Evolutionary conservation across 352 stramenopile genomes (phyloP).

Genomic region (Globisporangium nagaii): DNA sequence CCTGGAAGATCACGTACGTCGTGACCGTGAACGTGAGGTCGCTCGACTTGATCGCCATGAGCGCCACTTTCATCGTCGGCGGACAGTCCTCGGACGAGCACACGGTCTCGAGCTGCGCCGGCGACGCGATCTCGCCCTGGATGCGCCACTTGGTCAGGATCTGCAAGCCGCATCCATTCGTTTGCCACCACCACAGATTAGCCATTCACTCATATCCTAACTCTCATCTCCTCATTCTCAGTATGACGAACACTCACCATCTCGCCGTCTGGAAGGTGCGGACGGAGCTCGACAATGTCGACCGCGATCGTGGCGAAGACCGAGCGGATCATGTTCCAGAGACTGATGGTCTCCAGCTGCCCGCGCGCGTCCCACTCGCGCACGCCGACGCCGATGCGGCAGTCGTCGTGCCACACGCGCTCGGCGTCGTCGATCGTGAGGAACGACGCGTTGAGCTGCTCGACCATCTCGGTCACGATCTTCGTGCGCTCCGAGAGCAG

Average conservation of each 20-base stretch:
- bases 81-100: conserved; percentile 69
- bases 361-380: conserved; percentile 78
- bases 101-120: conserved; percentile 51
- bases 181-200: no score
- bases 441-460: conserved; percentile 64
- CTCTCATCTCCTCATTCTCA: no score
- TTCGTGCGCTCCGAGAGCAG: conserved; percentile 64
- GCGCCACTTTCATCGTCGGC: conserved; percentile 52
- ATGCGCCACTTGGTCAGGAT: conserved; percentile 83
- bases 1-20: conserved; percentile 79
- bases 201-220: no score
- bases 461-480: conserved; percentile 77
- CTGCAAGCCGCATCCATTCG: no score
- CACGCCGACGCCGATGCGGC: conserved; percentile 64
- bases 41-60: conserved; percentile 75
- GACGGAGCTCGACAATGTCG: conserved; percentile 74
- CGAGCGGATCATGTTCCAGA: conserved; percentile 80
- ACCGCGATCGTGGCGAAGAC: conserved; percentile 72
- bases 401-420: conserved; percentile 72
- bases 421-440: conserved; percentile 60
- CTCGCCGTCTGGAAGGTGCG: conserved; percentile 66
- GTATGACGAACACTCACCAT: no score
- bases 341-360: conserved; percentile 60
- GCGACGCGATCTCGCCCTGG: conserved; percentile 68
- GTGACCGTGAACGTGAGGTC: conserved; percentile 82